phyloP scores from a whole-genome alignment of 148 eudicot species.

The Rhododendron molle region DNA sequence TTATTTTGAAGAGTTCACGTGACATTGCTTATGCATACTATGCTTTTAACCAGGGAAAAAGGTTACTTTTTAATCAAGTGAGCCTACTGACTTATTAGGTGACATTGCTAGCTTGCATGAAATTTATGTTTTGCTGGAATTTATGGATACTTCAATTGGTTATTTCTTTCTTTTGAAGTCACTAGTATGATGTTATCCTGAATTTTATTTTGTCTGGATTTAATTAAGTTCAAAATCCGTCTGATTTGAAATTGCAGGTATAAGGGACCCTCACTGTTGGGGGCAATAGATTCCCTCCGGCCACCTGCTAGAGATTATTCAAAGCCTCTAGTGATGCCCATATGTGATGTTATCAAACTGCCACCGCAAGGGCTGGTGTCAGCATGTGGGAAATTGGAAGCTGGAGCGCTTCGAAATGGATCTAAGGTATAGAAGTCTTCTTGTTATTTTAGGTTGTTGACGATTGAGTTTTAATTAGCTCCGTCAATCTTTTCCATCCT shows the following conservation, averaged over 20 bases:
- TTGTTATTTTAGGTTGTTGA: not conserved
- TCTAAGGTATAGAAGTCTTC: constrained; percentile 43
- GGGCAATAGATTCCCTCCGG: constrained; percentile 63
- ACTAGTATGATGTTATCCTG: not conserved
- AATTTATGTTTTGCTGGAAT: not conserved
- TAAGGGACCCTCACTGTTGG: constrained; percentile 70
- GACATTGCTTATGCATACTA: not conserved
- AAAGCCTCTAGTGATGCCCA: constrained; percentile 81
- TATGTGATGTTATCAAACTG: constrained; percentile 79
- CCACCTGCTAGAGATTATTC: constrained; percentile 82
- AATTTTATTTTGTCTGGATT: not conserved
- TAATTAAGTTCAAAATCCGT: not conserved
- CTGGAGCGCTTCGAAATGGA: constrained; percentile 84
- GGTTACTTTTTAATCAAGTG: not conserved
- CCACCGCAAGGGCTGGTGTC: constrained; percentile 75
- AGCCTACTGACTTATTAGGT: not conserved
- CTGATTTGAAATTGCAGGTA: constrained; percentile 47
- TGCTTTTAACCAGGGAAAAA: not conserved
- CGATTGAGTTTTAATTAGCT: not conserved
- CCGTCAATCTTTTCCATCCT: not conserved
- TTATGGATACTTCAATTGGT: not conserved
- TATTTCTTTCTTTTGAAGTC: not conserved
- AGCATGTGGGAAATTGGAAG: constrained; percentile 82
- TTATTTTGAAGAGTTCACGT: not conserved
- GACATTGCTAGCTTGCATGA: not conserved